These are phyloP conservation scores for Penicillium waksmanii DNA, from an alignment of 495 filamentous ascomycete genomes.

Conservation along the genomic window DNA sequence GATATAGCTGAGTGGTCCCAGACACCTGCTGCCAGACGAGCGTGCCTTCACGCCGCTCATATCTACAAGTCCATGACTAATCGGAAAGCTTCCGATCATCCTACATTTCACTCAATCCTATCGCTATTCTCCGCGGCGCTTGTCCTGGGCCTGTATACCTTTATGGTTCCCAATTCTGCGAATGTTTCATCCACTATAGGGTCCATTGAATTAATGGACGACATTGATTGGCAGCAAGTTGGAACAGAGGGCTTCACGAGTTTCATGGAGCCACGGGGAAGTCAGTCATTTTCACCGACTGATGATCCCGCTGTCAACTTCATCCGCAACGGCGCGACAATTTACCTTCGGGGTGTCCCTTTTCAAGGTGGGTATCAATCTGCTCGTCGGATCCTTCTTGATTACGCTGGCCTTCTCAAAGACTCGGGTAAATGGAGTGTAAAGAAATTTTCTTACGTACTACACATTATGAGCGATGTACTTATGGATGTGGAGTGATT, in stretches of 20 bases:
- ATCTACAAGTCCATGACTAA: constrained; percentile 56
- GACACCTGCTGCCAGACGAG: constrained; percentile 51
- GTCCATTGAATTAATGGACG: constrained; percentile 53
- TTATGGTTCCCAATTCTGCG: constrained; percentile 45
- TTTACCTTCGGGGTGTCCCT: constrained; percentile 51
- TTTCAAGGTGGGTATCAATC: constrained; percentile 54
- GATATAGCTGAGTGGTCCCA: constrained; percentile 56
- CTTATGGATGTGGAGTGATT: constrained; percentile 50
- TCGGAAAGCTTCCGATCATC: constrained; percentile 52
- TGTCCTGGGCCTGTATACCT: constrained; percentile 54
- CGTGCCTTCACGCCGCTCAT: constrained; percentile 55
- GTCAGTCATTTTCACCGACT: constrained; percentile 33
- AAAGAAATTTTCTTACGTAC: constrained; percentile 51
- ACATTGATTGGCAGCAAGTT: constrained; percentile 53
- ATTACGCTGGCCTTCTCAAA: constrained; percentile 54
- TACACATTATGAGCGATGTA: constrained; percentile 59
- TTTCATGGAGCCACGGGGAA: constrained; percentile 44
- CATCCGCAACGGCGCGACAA: constrained; percentile 53
- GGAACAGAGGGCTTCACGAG: constrained; percentile 45
- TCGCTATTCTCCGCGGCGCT: constrained; percentile 55
- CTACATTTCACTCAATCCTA: constrained; percentile 51
- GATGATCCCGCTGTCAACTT: constrained; percentile 50
- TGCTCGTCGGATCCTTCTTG: constrained; percentile 50
- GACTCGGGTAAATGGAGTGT: constrained; percentile 57
- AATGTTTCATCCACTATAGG: constrained; percentile 34